Evolutionary conservation across 768 basidiomycete genomes (phyloP), one percentile per base, ranked within the genome.

Genomic region (Lentinula sp.): DNA sequence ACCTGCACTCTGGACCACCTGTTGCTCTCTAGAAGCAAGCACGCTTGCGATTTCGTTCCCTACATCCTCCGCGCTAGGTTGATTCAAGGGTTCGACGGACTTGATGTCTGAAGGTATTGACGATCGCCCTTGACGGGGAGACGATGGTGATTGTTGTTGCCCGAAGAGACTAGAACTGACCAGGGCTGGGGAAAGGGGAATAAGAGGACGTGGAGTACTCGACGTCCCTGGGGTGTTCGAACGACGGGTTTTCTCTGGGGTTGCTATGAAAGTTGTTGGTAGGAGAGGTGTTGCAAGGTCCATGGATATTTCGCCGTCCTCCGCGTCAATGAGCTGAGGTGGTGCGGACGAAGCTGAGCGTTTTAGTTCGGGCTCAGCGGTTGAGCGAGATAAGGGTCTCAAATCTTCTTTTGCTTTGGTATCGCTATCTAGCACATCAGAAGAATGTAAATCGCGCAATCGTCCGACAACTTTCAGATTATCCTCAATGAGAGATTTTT

Each of bases 201-300:
- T 12, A 18, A 28, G 28, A 28, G 10, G 51, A 28, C 13, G 13
- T n/a, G 35, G 16, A 13, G 15, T 9, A 13, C 16, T n/a, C 12
- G 28, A 35, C 13, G 35, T 42, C 6, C 37, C 16, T 2, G 36
- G 36, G 3, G 35, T 35, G 6, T 35, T 28, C 35, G 54, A 32
- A 37, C 4, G 37, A 42, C 10, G 42, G 16, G 57, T 15, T 46
- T 7, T n/a, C 15, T 32, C 5, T 12, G 37, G 16, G 20, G 57
- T 23, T 7, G 33, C 18, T 45, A 58, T 13, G 45, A 59, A 37
- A 6, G 45, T 59, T 36, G 57, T 76, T 13, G 79, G 79, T 52
- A 74, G 56, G 10, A 83, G 68, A n/a, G 82, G 81, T 6, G 81
- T 81, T 4, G 76, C 81, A 4, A 84, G 76, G 50, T 82, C 81